Evolutionary conservation across 75 land plant species (phyloP).

Genomic region (Larix kaempferi): DNA sequence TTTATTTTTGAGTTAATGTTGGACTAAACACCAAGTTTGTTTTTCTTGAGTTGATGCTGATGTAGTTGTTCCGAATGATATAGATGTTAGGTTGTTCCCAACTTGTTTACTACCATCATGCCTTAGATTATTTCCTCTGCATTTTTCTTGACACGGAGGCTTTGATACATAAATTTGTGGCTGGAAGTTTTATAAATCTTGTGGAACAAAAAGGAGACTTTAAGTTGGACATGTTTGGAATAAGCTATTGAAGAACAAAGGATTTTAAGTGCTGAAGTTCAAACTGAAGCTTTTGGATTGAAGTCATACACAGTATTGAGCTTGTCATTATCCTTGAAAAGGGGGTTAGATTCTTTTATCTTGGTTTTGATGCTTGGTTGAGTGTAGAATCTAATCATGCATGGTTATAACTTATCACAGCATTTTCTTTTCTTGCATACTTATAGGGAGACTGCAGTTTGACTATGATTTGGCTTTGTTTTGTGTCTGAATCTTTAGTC

Average conservation of each 20-base stretch:
- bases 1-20: too few relatives aligned
- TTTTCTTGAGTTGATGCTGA: too few relatives aligned
- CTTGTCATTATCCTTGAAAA: not conserved
- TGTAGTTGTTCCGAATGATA: not conserved
- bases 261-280: too few relatives aligned
- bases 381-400: constrained; percentile 2
- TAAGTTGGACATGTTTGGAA: not conserved
- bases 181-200: not conserved
- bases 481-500: not conserved
- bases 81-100: not conserved
- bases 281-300: not conserved
- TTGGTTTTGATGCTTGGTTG: not conserved
- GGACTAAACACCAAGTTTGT: too few relatives aligned
- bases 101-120: not conserved
- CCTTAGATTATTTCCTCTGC: not conserved
- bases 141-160: not conserved
- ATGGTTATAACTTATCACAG: not conserved
- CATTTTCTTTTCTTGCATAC: too few relatives aligned
- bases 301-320: not conserved
- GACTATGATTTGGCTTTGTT: not conserved
- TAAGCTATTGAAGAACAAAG: too few relatives aligned
- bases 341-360: not conserved
- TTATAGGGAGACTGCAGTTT: not conserved
- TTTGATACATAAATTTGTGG: not conserved
- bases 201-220: not conserved